phyloP scores from a whole-genome alignment of 2,329 filamentous ascomycete species.

The Arthrobotrys iridis region DNA sequence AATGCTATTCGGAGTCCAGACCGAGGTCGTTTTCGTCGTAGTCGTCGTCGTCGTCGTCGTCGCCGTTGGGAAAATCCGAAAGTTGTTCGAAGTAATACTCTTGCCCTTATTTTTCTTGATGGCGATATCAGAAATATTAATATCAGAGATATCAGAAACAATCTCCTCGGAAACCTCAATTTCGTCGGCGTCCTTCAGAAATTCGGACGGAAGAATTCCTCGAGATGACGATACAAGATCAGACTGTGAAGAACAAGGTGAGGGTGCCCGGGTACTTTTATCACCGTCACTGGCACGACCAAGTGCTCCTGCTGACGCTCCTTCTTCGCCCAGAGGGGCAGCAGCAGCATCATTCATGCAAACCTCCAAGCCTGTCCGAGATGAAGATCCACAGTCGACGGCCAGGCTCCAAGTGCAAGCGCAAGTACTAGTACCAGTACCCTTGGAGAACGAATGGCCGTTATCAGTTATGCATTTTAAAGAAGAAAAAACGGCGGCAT shows the following conservation, averaged over 20 bases:
- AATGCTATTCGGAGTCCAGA: too few species aligned
- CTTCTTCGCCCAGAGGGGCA: slow-evolving; percentile 28
- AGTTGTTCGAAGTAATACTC: not conserved
- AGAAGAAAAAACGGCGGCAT: slow-evolving; percentile 52
- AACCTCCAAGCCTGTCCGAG: slow-evolving; percentile 33
- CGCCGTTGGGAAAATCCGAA: not conserved
- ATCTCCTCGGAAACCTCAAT: not conserved
- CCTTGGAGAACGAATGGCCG: slow-evolving; percentile 39
- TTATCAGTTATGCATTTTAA: slow-evolving; percentile 49
- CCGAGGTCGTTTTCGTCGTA: too few species aligned
- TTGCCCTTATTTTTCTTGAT: not conserved
- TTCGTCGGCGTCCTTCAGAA: slow-evolving; percentile 7
- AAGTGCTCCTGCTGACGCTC: slow-evolving; percentile 26
- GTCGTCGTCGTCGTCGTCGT: too few species aligned
- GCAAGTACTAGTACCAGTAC: slow-evolving; percentile 17
- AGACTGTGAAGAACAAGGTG: slow-evolving; percentile 21
- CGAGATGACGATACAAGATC: slow-evolving; percentile 14
- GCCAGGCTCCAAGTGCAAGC: slow-evolving; percentile 17
- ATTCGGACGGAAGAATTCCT: not conserved
- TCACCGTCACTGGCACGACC: too few species aligned
- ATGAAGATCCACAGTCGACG: slow-evolving; percentile 45
- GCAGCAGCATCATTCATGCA: slow-evolving; percentile 38
- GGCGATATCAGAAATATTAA: not conserved
- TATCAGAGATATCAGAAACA: not conserved
- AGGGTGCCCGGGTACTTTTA: slow-evolving; percentile 51